Percentiles rank a stretch among this genome's conserved stretches.
phyloP scores from a whole-genome alignment of 2,329 filamentous ascomycete genomes.

The Chalara sp. region DNA sequence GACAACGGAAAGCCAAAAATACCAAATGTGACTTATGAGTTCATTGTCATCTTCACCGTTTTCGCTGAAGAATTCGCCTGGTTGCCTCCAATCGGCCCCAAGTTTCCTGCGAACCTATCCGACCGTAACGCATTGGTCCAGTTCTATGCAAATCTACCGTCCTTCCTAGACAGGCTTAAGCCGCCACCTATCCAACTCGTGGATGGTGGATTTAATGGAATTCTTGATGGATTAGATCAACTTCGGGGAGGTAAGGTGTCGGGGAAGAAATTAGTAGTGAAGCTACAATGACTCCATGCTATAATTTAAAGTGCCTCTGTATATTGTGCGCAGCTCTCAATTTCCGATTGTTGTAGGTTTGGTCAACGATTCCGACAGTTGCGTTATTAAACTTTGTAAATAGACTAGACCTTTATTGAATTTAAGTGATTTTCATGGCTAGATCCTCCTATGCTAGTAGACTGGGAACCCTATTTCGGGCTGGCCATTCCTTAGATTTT shows the following conservation, averaged over 20 bases:
- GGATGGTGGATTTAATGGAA: slow-evolving; percentile 16
- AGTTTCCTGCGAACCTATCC: slow-evolving; percentile 4
- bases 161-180: slow-evolving; percentile 12
- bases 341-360: too few relatives aligned
- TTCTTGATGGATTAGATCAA: slow-evolving; percentile 11
- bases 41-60: slow-evolving; percentile 3
- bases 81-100: slow-evolving; percentile 12
- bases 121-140: slow-evolving; percentile 3
- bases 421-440: too few relatives aligned
- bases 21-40: slow-evolving; percentile 1
- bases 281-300: slow-evolving; percentile 1
- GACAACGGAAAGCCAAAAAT: slow-evolving; percentile 25
- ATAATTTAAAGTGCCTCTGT: too few relatives aligned
- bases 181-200: slow-evolving; percentile 7
- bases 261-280: slow-evolving; percentile 33
- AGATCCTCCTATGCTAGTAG: too few relatives aligned
- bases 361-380: too few relatives aligned
- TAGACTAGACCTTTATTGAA: too few relatives aligned
- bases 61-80: slow-evolving; percentile 8
- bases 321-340: too few relatives aligned
- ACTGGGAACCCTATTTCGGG: too few relatives aligned
- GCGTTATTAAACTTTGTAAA: too few relatives aligned
- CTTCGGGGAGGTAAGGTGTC: slow-evolving; percentile 25
- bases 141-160: slow-evolving; percentile 28
- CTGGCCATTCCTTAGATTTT: too few relatives aligned